These are phyloP conservation scores for Plasmodium blacklocki DNA, from an alignment of 169 alveolate genomes.

Conservation along the genomic window DNA sequence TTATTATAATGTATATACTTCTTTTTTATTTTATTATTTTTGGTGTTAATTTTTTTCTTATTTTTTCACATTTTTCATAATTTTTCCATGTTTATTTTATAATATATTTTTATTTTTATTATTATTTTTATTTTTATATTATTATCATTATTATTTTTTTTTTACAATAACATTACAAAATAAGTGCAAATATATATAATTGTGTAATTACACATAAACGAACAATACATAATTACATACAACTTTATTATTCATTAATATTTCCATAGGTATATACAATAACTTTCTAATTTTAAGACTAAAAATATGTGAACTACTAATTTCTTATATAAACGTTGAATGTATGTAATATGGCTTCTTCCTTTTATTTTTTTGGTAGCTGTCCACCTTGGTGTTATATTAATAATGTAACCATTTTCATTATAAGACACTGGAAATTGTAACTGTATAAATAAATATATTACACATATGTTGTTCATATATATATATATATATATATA, in stretches of 20 bases:
- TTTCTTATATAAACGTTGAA: too few species aligned
- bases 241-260: too few species aligned
- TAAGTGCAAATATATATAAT: not conserved
- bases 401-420: too few species aligned
- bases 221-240: too few species aligned
- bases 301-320: too few species aligned
- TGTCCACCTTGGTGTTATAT: not conserved
- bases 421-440: conserved; percentile 23
- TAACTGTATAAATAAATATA: conserved; percentile 15
- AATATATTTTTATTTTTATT: not conserved
- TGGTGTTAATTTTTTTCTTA: conserved; percentile 4
- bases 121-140: conserved; percentile 16
- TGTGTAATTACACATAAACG: conserved; percentile 56
- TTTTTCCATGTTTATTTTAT: conserved; percentile 17
- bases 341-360: too few species aligned
- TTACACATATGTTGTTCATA: conserved; percentile 7
- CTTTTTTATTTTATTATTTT: not conserved
- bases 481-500: not conserved
- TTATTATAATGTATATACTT: too few species aligned
- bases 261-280: too few species aligned
- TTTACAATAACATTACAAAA: conserved; percentile 15
- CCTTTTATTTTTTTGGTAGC: conserved; percentile 1
- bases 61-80: conserved; percentile 2
- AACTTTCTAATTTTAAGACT: too few species aligned
- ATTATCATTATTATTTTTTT: conserved; percentile 27